Evolutionary conservation across 225 moss, liverwort and hornwort genomes (phyloP).

Genomic region (Pleurozium schreberi): DNA sequence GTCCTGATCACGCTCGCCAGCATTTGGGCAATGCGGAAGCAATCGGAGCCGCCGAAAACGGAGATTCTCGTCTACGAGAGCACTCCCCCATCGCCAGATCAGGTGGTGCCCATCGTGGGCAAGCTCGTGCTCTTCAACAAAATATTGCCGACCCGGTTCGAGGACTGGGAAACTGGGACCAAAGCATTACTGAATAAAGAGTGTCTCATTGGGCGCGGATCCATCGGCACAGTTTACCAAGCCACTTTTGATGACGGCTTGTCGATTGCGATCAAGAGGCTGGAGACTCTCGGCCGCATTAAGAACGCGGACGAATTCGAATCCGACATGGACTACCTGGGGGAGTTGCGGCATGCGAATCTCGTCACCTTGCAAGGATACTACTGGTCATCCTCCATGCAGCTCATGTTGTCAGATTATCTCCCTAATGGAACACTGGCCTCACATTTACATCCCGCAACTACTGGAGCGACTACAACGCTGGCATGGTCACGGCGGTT

Average conservation of each 20-base stretch:
- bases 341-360: conserved; percentile 62
- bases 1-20: conserved; percentile 58
- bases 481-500: conserved; percentile 59
- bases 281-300: conserved; percentile 79
- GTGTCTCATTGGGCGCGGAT: conserved; percentile 81
- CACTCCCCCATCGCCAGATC: conserved; percentile 67
- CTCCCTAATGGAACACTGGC: conserved; percentile 57
- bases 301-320: conserved; percentile 88
- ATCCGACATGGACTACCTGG: conserved; percentile 69
- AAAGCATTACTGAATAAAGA: conserved; percentile 72
- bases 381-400: conserved; percentile 97
- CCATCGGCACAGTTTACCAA: conserved; percentile 70
- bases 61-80: conserved; percentile 80
- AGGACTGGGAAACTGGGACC: conserved; percentile 90
- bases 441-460: conserved; percentile 42
- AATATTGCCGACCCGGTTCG: conserved; percentile 63
- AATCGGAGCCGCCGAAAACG: conserved; percentile 20
- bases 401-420: conserved; percentile 72
- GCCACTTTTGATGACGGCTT: conserved; percentile 74
- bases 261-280: conserved; percentile 80
- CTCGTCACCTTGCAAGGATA: conserved; percentile 83
- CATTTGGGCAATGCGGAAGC: conserved; percentile 40
- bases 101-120: conserved; percentile 64
- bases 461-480: background rate
- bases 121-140: conserved; percentile 92